Percentiles rank a stretch among this genome's conserved stretches.
Conservation (phyloP, 768 basidiomycete species). For the Clavaria fumosa region DNA sequence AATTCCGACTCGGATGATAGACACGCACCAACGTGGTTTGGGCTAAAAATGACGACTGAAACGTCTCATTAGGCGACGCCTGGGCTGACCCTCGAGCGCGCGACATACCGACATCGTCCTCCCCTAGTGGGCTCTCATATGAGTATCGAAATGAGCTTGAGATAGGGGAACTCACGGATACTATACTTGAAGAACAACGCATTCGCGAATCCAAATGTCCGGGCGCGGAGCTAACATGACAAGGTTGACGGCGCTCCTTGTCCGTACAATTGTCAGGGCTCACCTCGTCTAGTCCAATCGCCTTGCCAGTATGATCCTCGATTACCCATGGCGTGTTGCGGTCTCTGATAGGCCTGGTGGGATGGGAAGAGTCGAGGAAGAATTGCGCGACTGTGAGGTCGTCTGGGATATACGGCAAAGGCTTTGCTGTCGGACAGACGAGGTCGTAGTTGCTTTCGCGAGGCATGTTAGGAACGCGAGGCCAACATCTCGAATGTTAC, state of each 20-base stretch:
- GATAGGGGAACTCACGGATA: constrained; percentile 22
- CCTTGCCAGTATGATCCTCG: constrained; percentile 36
- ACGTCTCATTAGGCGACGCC: neutral
- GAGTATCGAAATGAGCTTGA: neutral
- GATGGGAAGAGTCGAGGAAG: constrained; percentile 32
- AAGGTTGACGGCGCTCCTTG: neutral
- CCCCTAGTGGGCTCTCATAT: constrained; percentile 20
- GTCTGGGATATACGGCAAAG: constrained; percentile 38
- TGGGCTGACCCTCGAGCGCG: too few species aligned
- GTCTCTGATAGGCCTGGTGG: constrained; percentile 30
- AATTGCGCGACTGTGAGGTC: constrained; percentile 54
- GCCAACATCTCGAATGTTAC: too few species aligned
- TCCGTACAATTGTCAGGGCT: neutral
- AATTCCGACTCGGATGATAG: too few species aligned
- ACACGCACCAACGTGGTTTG: constrained; percentile 46
- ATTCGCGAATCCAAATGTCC: constrained; percentile 35
- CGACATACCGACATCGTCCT: constrained; percentile 36
- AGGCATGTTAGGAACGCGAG: too few species aligned
- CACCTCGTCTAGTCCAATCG: constrained; percentile 33
- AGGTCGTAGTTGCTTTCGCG: too few species aligned
- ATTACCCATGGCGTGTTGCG: constrained; percentile 36
- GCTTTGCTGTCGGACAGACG: constrained; percentile 6
- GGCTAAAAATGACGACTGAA: constrained; percentile 46
- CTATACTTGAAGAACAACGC: constrained; percentile 26
- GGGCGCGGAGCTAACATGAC: constrained; percentile 25